Evolutionary conservation across 805 yeast genomes (phyloP).

Genomic region (Suhomyces pyralidae): DNA sequence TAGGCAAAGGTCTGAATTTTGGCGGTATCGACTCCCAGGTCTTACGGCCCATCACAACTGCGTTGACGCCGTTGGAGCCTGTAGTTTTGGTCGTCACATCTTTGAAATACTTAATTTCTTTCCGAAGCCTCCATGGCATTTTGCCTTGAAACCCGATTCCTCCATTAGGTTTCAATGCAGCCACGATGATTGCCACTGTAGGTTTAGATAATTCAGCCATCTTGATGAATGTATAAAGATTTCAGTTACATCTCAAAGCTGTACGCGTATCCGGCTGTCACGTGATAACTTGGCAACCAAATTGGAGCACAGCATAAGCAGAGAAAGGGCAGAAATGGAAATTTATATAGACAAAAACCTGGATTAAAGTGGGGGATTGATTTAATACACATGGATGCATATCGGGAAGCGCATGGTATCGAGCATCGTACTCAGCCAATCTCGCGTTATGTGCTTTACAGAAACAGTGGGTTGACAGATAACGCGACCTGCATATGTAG

Average conservation of each 20-base stretch:
- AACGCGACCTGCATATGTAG: background rate
- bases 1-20: constrained; percentile 78
- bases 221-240: background rate
- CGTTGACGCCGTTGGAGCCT: constrained; percentile 44
- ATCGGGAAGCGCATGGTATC: background rate
- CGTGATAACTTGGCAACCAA: background rate
- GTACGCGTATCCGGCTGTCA: background rate
- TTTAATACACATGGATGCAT: background rate
- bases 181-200: constrained; percentile 61
- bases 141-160: constrained; percentile 84
- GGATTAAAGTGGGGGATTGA: background rate
- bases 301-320: background rate
- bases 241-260: background rate
- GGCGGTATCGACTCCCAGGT: constrained; percentile 94
- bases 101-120: constrained; percentile 84
- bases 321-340: background rate
- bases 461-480: background rate
- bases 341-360: background rate
- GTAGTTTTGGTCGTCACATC: constrained; percentile 57
- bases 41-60: constrained; percentile 92
- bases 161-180: constrained; percentile 72
- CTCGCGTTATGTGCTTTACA: background rate
- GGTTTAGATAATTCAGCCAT: constrained; percentile 7
- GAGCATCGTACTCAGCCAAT: background rate
- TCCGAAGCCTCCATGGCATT: constrained; percentile 82